Evolutionary conservation across 2,329 filamentous ascomycete species (phyloP), one percentile per base, ranked within the genome.

Genomic region (Pestalotiopsis sp.): DNA sequence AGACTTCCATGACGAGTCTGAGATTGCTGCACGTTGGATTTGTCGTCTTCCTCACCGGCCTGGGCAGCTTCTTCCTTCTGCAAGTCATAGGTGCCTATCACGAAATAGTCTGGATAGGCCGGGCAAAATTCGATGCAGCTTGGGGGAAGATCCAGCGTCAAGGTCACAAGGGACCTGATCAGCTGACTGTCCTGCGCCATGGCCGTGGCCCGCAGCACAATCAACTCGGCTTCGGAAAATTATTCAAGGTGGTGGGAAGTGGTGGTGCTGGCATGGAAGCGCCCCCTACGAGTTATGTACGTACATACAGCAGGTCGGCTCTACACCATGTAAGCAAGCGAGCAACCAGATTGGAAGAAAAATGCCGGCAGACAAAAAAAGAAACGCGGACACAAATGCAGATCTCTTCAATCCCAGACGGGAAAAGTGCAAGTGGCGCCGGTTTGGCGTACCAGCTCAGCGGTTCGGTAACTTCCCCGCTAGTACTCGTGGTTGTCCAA

Each of bases 81-180:
- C 36, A 97, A 85, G 71, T 92, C 89, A 80, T 98, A 98, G 1
- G 95, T 97, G 52, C 95, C 95, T 62, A 97, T 87, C 0, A 97
- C 84, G 72, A 97, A 91, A 75, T 91, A 89, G 0, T 89, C 81
- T 0, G 89, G 87, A 69, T 89, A 77, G 1, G 80, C 78, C 1
- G 90, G 89, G 71, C 89, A 92, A 74, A 94, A 93, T 70, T 93
- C 90, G n/a, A 94, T 84, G 76, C 92, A 95, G 75, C 92, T 93
- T 1, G 93, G 93, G 4, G 92, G 92, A 0, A 92, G 83, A 66
- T 92, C 88, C 23, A 94, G 81, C 4, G 78, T 83, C 38, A 87
- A 75, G 3, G 87, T 87, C 64, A 80, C 78, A 39, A 85, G 77
- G 6, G 87, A 86, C 9, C 75, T 71, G 38, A 86, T 76, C 7